phyloP scores from a whole-genome alignment of 192 early-diverging fungal species.

The Chytriomyces hyalinus region DNA sequence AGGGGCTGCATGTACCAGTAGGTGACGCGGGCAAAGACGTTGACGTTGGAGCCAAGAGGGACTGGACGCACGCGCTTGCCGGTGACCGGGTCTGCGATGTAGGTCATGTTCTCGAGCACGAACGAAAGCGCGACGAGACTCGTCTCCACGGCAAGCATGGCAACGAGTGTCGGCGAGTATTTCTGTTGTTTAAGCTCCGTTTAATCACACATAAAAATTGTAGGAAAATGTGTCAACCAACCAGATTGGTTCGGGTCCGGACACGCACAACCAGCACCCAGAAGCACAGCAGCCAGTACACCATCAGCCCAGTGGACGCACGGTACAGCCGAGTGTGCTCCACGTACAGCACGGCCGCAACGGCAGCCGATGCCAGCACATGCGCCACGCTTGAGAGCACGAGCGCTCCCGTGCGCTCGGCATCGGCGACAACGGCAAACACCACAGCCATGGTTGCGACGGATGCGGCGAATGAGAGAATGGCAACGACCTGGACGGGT shows the following conservation, averaged over 20 bases:
- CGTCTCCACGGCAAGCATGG: neutral
- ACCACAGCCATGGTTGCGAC: neutral
- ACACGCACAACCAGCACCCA: constrained; percentile 25
- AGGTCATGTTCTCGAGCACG: constrained; percentile 36
- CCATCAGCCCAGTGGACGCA: constrained; percentile 35
- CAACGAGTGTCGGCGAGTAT: neutral
- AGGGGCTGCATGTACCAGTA: constrained; percentile 41
- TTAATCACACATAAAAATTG: neutral
- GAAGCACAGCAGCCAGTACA: constrained; percentile 34
- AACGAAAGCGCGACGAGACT: constrained; percentile 14
- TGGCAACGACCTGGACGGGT: neutral
- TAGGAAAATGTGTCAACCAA: neutral
- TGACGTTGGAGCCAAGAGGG: constrained; percentile 38
- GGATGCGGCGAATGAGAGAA: neutral
- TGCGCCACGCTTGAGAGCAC: neutral
- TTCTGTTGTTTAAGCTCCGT: neutral
- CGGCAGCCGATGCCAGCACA: constrained; percentile 2
- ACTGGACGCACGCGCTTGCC: constrained; percentile 7
- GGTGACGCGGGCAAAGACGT: constrained; percentile 40
- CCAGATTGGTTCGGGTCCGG: constrained; percentile 5
- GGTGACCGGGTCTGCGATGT: constrained; percentile 9
- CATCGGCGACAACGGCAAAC: neutral
- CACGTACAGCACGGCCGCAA: neutral
- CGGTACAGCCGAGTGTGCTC: constrained; percentile 36
- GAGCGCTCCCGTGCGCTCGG: neutral